Base-by-base conservation (phyloP, 2,329 filamentous ascomycete species). In the Phialophora expanda region DNA sequence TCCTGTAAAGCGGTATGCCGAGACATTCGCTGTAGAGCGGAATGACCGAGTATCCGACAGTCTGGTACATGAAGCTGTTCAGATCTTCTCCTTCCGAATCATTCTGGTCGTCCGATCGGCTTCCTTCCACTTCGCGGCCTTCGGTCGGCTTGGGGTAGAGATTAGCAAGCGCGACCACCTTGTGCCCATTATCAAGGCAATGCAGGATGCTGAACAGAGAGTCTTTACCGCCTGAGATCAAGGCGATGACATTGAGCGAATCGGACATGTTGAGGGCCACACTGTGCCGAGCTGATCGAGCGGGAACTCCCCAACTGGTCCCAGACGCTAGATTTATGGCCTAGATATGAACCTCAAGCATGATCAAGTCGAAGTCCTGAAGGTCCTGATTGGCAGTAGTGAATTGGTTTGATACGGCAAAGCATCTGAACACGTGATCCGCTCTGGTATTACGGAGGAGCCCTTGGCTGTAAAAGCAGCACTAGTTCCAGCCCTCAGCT, bases 31-130 rank as follows among this genome's bases (percentile, higher is more conserved):
- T 88, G 76, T 97, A 98, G 17, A 97, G 84, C 2, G 93, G 92
- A 64, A 98, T 89, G 20, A 97, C 82, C 65, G 87, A 85, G 78
- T 98, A 92, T 12, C 95, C 95, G 66, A 97, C 91, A 2, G 95
- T 99, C 82, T 99, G 95, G 82, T 98, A 99, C 95, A 99, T 99
- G 87, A 95, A 98, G 81, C 93, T 97, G 78, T 99, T 92, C 73
- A 96, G 84, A 77, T 98, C 91, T 63, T 84, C 80, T 69, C 83
- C 81, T 41, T 84, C 81, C 22, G 55, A 68, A 28, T 76, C 81
- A 66, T 51, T 55, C 0, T 14, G 14, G 9, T 20, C 46, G 46
- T 32, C 32, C 22, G 14, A 74, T 12, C 12, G 12, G 14, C 14
- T 51, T 26, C 17, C 12, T 24, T n/a, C 28, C 26, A 20, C 30